These are phyloP conservation scores for Elaeis guineensis DNA, from an alignment of 176 grass and related monocot genomes.

Conservation along the genomic window DNA sequence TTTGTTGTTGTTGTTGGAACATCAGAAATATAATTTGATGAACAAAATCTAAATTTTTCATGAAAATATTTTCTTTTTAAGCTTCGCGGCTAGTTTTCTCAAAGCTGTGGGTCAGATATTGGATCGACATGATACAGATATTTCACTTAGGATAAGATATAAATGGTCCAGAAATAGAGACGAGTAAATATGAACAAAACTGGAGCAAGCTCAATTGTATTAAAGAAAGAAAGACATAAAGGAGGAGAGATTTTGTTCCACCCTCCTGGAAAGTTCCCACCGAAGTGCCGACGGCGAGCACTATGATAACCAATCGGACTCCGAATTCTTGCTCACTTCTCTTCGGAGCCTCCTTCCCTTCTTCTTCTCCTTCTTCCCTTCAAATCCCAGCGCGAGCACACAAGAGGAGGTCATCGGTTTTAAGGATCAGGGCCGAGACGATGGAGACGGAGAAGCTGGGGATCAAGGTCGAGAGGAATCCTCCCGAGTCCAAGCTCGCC, in stretches of 20 bases:
- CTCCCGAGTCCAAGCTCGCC: slow-evolving; percentile 64
- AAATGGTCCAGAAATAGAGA: background rate
- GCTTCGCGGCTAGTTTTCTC: no score
- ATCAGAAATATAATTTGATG: no score
- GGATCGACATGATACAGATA: no score
- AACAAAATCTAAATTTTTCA: no score
- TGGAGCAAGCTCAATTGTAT: background rate
- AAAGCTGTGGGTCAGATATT: no score
- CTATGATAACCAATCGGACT: slow-evolving; percentile 21
- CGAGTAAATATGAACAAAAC: background rate
- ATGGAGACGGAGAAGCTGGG: slow-evolving; percentile 89
- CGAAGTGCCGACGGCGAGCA: slow-evolving; percentile 43
- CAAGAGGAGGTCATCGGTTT: slow-evolving; percentile 16
- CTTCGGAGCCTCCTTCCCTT: slow-evolving; percentile 1
- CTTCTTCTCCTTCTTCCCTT: background rate
- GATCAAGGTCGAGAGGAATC: slow-evolving; percentile 70
- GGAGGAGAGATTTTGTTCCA: background rate
- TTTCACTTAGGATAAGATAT: slow-evolving; percentile 35
- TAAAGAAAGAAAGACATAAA: background rate
- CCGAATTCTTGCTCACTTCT: slow-evolving; percentile 17
- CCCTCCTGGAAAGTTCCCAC: background rate
- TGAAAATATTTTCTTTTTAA: no score
- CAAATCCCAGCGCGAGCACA: background rate
- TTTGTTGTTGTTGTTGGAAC: no score
- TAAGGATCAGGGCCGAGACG: slow-evolving; percentile 39